Base-by-base conservation (phyloP, 2,329 filamentous ascomycete genomes). In the Triangularia verruculosa region DNA sequence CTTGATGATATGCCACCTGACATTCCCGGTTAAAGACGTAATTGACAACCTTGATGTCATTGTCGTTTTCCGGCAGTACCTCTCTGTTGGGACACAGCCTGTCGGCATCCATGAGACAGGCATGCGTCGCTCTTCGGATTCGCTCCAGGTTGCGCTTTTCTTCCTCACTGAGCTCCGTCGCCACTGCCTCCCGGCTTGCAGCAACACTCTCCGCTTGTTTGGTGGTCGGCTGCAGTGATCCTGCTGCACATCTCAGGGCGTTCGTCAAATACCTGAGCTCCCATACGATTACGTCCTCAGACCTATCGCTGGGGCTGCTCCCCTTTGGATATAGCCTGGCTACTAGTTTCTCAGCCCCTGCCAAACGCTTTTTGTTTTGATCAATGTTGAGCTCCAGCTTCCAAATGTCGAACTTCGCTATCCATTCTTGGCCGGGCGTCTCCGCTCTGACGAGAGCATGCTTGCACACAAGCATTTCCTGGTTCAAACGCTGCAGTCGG, bases 311-410 rank as follows among this genome's bases (percentile, higher is more conserved):
- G 4, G 32, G 32, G 9, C 15, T 34, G 32, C 32, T 34, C 9
- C 32, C 32, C 11, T 34, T 9, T 13, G 59, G 64, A 27, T 51
- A 59, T n/a, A 63, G 59, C 43, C 64, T 43, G 13, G 60, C 65
- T n/a, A 34, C 58, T 2, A 65, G 61, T 32, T 30, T 51, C 51
- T 39, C 13, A 25, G 25, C 61, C 6, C 57, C 65, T 24, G 28
- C 51, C 12, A 55, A 57, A 17, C 58, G 53, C 59, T 53, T 61
- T 28, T 65, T 24, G 17, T 30, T 13, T 7, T 54, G 24, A 17
- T 25, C 61, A 8, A 27, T 12, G 8, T 25, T 2, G 22, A 47
- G 39, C 25, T 34, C 32, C 12, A 34, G 15, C 32, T 34, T 9
- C 32, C 32, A 34, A 13, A 34, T 13, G 4, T 34, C 9, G 11